Percentiles rank a stretch among this genome's conserved stretches.
Conservation (phyloP, 1,284 basidiomycete species). For the Tylopilus orsonianus region DNA sequence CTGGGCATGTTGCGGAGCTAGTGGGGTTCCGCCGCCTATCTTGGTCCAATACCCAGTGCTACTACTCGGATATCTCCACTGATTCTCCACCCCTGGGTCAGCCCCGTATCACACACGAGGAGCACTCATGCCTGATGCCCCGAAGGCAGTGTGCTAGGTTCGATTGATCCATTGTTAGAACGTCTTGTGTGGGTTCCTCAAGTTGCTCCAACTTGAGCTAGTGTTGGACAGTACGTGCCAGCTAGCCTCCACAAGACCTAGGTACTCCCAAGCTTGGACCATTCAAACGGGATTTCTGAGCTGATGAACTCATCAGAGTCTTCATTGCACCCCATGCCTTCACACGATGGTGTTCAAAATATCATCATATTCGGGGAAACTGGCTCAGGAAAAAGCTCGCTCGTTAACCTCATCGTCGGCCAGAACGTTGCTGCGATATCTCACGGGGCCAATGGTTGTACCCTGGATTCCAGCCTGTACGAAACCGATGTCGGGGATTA, state of each 20-base stretch:
- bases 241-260: slow-evolving; percentile 6
- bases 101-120: slow-evolving; percentile 18
- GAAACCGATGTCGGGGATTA: slow-evolving; percentile 15
- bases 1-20: no score
- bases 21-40: no score
- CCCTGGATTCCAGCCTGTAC: slow-evolving; percentile 28
- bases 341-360: slow-evolving; percentile 19
- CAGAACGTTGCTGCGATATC: slow-evolving; percentile 26
- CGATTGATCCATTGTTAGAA: no score
- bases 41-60: no score
- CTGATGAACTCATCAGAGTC: slow-evolving; percentile 6
- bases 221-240: not conserved
- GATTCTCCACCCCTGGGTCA: no score
- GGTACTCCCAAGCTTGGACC: slow-evolving; percentile 14
- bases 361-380: slow-evolving; percentile 33
- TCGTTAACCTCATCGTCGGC: slow-evolving; percentile 33
- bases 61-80: no score
- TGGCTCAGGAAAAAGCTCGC: slow-evolving; percentile 35
- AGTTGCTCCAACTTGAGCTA: not conserved
- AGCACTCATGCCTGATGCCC: slow-evolving; percentile 21
- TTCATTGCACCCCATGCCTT: slow-evolving; percentile 17
- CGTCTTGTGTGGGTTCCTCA: not conserved
- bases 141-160: no score
- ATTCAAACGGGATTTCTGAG: not conserved
- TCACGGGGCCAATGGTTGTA: slow-evolving; percentile 31